Evolutionary conservation across 768 basidiomycete species (phyloP).

Genomic region (Sporobolomyces phaffii): DNA sequence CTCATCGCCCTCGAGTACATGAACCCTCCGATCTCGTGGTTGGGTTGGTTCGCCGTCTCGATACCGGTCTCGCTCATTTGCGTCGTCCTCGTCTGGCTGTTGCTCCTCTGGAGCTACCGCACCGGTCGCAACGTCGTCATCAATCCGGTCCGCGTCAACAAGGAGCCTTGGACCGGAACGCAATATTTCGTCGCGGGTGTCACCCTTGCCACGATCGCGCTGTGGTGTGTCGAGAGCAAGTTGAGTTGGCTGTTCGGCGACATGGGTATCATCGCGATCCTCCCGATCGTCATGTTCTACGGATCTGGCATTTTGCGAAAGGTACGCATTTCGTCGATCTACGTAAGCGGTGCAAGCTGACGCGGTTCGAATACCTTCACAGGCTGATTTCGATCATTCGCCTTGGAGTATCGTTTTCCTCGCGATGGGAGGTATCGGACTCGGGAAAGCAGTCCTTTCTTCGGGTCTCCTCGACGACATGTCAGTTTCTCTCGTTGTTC

Average conservation of each 20-base stretch:
- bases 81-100: conserved; percentile 81
- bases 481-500: conserved; percentile 52
- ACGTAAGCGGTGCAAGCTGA: too few relatives aligned
- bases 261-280: conserved; percentile 94
- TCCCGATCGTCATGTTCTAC: conserved; percentile 90
- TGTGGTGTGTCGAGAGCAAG: conserved; percentile 83
- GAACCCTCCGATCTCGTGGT: conserved; percentile 81
- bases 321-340: conserved; percentile 49
- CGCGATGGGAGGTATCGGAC: conserved; percentile 95
- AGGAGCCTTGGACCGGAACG: conserved; percentile 70
- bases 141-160: conserved; percentile 72
- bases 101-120: conserved; percentile 71
- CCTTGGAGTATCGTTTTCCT: conserved; percentile 91
- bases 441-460: conserved; percentile 85
- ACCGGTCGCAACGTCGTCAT: conserved; percentile 74
- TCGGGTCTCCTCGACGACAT: conserved; percentile 80
- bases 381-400: conserved; percentile 87
- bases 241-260: conserved; percentile 76
- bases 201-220: conserved; percentile 70
- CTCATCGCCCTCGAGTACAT: conserved; percentile 83
- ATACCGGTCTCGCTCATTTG: conserved; percentile 83
- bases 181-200: conserved; percentile 87
- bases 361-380: too few relatives aligned
- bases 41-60: conserved; percentile 85
- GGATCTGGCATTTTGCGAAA: conserved; percentile 88